Percentiles rank a stretch among this genome's conserved stretches.
Conservation (phyloP, 1,139 yeast genomes). For the Candida pseudoviswanathii region DNA sequence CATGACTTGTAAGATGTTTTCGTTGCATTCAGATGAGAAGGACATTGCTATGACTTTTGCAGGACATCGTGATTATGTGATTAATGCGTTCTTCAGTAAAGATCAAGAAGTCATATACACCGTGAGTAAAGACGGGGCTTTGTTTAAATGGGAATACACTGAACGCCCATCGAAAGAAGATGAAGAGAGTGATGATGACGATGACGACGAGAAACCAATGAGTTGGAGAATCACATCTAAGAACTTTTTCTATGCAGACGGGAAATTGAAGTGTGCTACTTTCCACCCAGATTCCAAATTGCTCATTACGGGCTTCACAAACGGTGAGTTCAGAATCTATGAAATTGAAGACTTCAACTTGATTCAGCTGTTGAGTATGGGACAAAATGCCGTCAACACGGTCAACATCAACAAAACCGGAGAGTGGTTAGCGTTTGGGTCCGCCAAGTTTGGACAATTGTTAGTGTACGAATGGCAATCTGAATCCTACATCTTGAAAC, state of each 20-base stretch:
- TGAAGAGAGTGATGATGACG: constrained; percentile 30
- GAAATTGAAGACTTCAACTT: constrained; percentile 73
- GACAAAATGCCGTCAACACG: constrained; percentile 85
- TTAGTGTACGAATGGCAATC: constrained; percentile 99
- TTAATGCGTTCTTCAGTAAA: constrained; percentile 81
- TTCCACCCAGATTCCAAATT: constrained; percentile 75
- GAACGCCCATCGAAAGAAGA: constrained; percentile 46
- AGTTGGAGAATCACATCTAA: constrained; percentile 86
- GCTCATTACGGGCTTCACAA: constrained; percentile 84
- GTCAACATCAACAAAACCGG: constrained; percentile 82
- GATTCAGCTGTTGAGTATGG: constrained; percentile 89
- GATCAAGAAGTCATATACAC: constrained; percentile 90
- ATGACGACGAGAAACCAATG: constrained; percentile 25
- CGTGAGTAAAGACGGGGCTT: constrained; percentile 91
- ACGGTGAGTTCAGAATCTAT: constrained; percentile 92
- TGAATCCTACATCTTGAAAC: constrained; percentile 90
- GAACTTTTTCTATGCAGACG: constrained; percentile 71
- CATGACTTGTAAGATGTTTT: constrained; percentile 85
- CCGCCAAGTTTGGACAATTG: constrained; percentile 86
- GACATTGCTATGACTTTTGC: constrained; percentile 84
- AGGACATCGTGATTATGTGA: constrained; percentile 90
- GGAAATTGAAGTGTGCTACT: constrained; percentile 77
- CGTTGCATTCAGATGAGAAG: constrained; percentile 72
- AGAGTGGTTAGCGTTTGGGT: constrained; percentile 97
- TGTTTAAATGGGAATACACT: constrained; percentile 87